Evolutionary conservation across 2,329 filamentous ascomycete genomes (phyloP).

Genomic region (Davidsoniella virescens): DNA sequence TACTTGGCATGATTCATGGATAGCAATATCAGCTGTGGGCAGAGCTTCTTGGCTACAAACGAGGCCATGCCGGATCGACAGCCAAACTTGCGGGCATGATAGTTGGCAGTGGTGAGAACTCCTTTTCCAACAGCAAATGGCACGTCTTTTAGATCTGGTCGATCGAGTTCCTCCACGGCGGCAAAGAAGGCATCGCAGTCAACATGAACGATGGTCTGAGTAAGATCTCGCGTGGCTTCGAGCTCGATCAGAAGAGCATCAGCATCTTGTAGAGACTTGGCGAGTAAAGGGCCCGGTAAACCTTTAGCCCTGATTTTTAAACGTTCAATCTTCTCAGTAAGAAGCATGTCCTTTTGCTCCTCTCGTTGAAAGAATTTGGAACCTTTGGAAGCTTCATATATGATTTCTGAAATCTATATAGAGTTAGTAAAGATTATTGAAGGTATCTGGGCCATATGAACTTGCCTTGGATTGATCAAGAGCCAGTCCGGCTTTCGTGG

Average conservation of each 20-base stretch:
- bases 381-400: constrained; percentile 91
- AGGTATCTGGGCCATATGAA: neutral
- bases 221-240: constrained; percentile 63
- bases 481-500: constrained; percentile 85
- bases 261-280: constrained; percentile 54
- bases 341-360: constrained; percentile 59
- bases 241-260: constrained; percentile 70
- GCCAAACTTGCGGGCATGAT: constrained; percentile 75
- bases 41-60: constrained; percentile 89
- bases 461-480: constrained; percentile 77
- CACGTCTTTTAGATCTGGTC: constrained; percentile 67
- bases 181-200: constrained; percentile 98
- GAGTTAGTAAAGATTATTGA: neutral
- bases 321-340: constrained; percentile 72
- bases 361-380: constrained; percentile 94
- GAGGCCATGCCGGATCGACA: constrained; percentile 90
- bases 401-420: constrained; percentile 70
- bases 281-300: constrained; percentile 61
- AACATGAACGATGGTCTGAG: constrained; percentile 74
- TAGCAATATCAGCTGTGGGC: constrained; percentile 67
- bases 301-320: constrained; percentile 61
- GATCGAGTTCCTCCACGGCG: constrained; percentile 71
- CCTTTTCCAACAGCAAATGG: constrained; percentile 78
- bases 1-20: constrained; percentile 87
- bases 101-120: constrained; percentile 60